Evolutionary conservation across 2,329 filamentous ascomycete species (phyloP), one percentile per base, ranked within the genome.

Genomic region (Metarhizium brunneum): DNA sequence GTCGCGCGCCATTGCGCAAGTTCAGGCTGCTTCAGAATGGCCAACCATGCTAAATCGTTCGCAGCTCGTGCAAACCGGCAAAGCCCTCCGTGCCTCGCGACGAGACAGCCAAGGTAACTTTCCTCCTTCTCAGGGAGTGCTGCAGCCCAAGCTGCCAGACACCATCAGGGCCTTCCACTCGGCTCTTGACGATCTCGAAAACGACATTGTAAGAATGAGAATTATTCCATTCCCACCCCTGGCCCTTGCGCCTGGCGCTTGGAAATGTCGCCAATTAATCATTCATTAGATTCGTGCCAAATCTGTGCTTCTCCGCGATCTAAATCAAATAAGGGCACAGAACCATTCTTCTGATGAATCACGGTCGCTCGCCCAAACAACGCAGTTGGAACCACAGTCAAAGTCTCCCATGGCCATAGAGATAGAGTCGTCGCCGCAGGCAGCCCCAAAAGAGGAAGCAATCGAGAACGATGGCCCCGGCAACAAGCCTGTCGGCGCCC

Each of bases 61-160:
- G 38, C 43, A 85, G 82, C 75, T 84, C 30, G 72, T 85, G 14
- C 78, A 84, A 65, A 80, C 78, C 2, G 81, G 80, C 16, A 85
- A 81, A 64, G 78, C 80, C 18, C 68, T 84, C 13, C 79, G 73
- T 51, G 69, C 75, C 2, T 75, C 75, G 42, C 69, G 71, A 35
- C 76, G 73, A 60, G 76, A 80, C 59, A 71, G 73, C 14, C 69
- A 73, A 45, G 73, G 69, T 56, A 70, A 70, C 47, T 57, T 71
- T 16, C 62, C 64, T 16, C 67, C 65, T 16, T 64, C 64, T 16
- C 66, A 68, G 36, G 64, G 64, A 59, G 64, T 62, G 43, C 66
- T 63, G 63, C 72, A 72, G 54, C 65, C 69, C 48, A 78, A 75
- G 61, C 66, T 81, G 54, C 68, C 72, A 36, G 75, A 78, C 47